Conservation (phyloP, 2,329 filamentous ascomycete genomes). For the Westerdykella ornata region DNA sequence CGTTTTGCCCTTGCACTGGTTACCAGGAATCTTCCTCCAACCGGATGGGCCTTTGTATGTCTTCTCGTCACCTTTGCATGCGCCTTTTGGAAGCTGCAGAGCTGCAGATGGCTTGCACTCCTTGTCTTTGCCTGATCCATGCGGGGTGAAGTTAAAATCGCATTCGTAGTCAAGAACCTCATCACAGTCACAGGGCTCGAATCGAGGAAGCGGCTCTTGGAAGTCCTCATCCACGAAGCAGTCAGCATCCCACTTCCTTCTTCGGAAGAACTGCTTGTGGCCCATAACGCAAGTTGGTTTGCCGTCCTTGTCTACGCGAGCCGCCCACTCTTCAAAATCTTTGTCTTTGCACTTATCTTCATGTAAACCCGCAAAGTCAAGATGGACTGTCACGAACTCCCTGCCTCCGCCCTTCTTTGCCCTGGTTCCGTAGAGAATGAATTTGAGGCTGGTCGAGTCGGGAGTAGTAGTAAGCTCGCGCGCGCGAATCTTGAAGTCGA, state of each 20-base stretch:
- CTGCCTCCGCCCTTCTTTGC: constrained; percentile 42
- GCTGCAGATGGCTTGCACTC: constrained; percentile 61
- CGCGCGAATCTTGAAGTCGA: constrained; percentile 66
- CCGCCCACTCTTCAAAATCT: constrained; percentile 85
- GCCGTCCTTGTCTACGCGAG: constrained; percentile 70
- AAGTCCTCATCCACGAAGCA: constrained; percentile 88
- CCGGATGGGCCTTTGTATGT: constrained; percentile 82
- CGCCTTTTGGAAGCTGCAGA: constrained; percentile 60
- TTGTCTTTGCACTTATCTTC: constrained; percentile 67
- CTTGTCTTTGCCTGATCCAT: constrained; percentile 45
- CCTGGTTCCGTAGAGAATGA: constrained; percentile 63
- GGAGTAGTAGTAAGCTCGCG: constrained; percentile 76
- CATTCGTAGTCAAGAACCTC: constrained; percentile 80
- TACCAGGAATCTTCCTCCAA: constrained; percentile 77
- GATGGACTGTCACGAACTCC: constrained; percentile 59
- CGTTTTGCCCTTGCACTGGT: constrained; percentile 42
- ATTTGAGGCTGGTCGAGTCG: constrained; percentile 89
- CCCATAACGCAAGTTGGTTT: constrained; percentile 91
- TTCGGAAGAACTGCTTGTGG: constrained; percentile 77
- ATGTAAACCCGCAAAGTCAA: constrained; percentile 79
- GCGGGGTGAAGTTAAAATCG: constrained; percentile 76
- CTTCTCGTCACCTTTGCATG: constrained; percentile 64
- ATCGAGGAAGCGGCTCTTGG: constrained; percentile 64
- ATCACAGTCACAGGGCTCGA: constrained; percentile 72
- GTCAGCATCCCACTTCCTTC: constrained; percentile 78